Conservation (phyloP, 2,329 filamentous ascomycete species). For the Monosporascus sp. region DNA sequence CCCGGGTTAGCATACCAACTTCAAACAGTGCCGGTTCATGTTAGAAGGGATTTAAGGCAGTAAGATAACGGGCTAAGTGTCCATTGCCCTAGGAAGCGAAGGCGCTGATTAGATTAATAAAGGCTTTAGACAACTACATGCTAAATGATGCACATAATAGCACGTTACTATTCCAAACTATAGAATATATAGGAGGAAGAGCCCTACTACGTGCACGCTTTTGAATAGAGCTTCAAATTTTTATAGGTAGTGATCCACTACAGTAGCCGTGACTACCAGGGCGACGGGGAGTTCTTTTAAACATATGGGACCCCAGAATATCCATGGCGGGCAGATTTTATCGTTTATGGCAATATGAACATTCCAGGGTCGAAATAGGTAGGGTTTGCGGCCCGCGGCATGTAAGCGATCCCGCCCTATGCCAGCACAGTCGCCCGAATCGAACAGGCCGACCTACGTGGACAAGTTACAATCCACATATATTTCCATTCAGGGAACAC, state of each 20-base stretch:
- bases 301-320: background rate
- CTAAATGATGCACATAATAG: constrained; percentile 17
- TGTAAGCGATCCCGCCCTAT: background rate
- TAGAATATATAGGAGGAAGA: constrained; percentile 6
- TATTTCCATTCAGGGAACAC: background rate
- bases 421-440: background rate
- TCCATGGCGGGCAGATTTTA: too few relatives aligned
- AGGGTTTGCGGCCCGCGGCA: background rate
- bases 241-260: background rate
- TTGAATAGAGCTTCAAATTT: background rate
- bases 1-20: background rate
- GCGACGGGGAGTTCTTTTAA: background rate
- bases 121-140: constrained; percentile 17
- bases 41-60: background rate
- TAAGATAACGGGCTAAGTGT: background rate
- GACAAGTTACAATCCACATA: background rate
- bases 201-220: background rate
- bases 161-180: constrained; percentile 6
- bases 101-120: background rate
- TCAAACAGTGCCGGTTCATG: background rate
- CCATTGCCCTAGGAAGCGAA: background rate
- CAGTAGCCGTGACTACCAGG: too few relatives aligned
- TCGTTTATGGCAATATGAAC: background rate
- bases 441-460: background rate
- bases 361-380: background rate